Conservation (phyloP, 139 green algal genomes). For the Closterium sp. region DNA sequence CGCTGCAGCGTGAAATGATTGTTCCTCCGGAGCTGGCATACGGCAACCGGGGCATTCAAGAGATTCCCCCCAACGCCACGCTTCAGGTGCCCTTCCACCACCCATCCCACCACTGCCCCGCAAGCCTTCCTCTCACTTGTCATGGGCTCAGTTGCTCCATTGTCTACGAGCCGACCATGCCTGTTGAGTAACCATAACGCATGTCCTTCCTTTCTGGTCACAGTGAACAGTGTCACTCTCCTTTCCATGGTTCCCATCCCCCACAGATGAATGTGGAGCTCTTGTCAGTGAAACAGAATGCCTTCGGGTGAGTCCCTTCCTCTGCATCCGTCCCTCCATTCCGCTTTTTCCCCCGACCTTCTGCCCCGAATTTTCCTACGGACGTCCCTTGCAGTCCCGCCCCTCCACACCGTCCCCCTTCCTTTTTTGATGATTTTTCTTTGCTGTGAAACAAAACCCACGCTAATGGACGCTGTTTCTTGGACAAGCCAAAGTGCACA, state of each 20-base stretch:
- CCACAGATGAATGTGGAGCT: slow-evolving; percentile 46
- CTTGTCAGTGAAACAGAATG: slow-evolving; percentile 46
- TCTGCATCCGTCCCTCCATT: background rate
- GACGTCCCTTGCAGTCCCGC: background rate
- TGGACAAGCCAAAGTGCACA: background rate
- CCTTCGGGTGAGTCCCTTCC: slow-evolving; percentile 29
- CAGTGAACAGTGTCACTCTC: background rate
- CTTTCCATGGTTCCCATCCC: background rate
- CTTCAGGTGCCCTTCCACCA: slow-evolving; percentile 8
- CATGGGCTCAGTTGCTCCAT: background rate
- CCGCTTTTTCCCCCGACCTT: background rate
- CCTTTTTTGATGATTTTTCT: background rate
- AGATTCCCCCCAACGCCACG: slow-evolving; percentile 44
- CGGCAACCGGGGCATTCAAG: slow-evolving; percentile 32
- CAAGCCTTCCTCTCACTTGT: background rate
- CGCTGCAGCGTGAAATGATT: slow-evolving; percentile 22
- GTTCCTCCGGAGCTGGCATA: slow-evolving; percentile 49
- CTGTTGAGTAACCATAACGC: background rate
- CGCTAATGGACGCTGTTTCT: too few species aligned
- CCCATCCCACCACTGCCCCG: background rate
- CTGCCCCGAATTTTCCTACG: background rate
- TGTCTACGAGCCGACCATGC: too few species aligned
- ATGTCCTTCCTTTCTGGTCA: background rate
- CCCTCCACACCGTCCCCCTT: background rate
- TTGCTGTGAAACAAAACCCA: too few species aligned